Base-by-base conservation (phyloP, 768 basidiomycete genomes). In the Pholiota molesta region DNA sequence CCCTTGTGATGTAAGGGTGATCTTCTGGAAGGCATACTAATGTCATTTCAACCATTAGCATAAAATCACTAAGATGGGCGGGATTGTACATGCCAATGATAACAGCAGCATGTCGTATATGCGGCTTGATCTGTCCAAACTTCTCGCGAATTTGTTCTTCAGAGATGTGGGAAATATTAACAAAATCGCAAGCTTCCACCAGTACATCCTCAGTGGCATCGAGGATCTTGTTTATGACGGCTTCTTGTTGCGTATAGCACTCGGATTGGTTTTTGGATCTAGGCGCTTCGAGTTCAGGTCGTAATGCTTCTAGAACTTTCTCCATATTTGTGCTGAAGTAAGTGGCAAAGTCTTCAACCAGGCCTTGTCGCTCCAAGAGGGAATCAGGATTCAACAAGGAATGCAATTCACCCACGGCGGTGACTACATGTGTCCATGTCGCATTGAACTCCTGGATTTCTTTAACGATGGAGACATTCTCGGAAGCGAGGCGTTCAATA, bases 11-110 rank as follows among this genome's bases (percentile, higher is more conserved):
- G 16, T 55, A 45, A 10, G 78, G 77, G 45, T 80, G 78, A 28
- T 75, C 69, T 57, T 80, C 78, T 4, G 66, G 66, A 9, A 80
- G 54, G 42, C 78, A 74, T 11, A 75, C 78, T 79, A 35, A 35
- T 35, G 35, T 9, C 35, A 35, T 11, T 29, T 26, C 8, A 31
- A 40, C 47, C 21, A 47, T 23, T n/a, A 45, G 33, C 9, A 56
- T 44, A 23, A 9, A 31, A n/a, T 39, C 9, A 19, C 35, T 35
- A 13, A 35, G 35, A 35, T 10, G 13, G 29, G 3, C 2, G 16
- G 28, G 23, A 26, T n/a, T n/a, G n/a, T 19, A 55, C 60, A 14
- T 26, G 70, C 73, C 73, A 10, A 68, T 65, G 2, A 73, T 37
- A 6, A 76, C 68, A 4, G 73, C 33, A 31, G 71, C 49, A 0